Evolutionary conservation across 208 protist species (phyloP).

Genomic region (Crithidia sp.): DNA sequence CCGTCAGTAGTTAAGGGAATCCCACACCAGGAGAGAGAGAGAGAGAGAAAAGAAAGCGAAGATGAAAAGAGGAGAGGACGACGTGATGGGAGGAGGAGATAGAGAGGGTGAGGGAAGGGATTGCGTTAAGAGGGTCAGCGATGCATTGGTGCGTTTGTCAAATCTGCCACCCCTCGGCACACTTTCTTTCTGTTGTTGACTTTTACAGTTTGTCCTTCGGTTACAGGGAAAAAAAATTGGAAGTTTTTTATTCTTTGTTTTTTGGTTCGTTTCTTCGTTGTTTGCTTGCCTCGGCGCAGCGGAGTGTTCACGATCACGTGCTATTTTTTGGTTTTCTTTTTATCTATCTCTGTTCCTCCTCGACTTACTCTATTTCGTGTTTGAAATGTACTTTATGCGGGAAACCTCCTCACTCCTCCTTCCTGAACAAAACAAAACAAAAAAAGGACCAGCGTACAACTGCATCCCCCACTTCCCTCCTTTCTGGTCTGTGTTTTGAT

Average conservation of each 20-base stretch:
- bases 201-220: conserved; percentile 12
- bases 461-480: too few species aligned
- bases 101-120: too few species aligned
- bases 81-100: too few species aligned
- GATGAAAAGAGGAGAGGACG: too few species aligned
- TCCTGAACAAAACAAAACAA: too few species aligned
- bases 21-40: neutral
- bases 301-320: neutral
- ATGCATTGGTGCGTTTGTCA: too few species aligned
- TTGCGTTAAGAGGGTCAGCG: too few species aligned
- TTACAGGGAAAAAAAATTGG: neutral
- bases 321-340: conserved; percentile 9
- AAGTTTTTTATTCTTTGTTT: conserved; percentile 11
- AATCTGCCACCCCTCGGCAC: neutral
- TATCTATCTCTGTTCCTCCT: conserved; percentile 5
- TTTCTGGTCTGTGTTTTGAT: too few species aligned
- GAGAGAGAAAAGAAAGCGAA: neutral
- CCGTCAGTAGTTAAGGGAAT: conserved; percentile 4
- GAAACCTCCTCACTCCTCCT: too few species aligned
- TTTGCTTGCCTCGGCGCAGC: neutral
- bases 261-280: neutral
- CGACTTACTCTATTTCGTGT: neutral
- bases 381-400: neutral
- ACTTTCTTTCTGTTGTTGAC: conserved; percentile 2
- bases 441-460: too few species aligned